These are phyloP conservation scores for Trifolium subterraneum DNA, from an alignment of 306 rosid genomes.

Conservation along the genomic window DNA sequence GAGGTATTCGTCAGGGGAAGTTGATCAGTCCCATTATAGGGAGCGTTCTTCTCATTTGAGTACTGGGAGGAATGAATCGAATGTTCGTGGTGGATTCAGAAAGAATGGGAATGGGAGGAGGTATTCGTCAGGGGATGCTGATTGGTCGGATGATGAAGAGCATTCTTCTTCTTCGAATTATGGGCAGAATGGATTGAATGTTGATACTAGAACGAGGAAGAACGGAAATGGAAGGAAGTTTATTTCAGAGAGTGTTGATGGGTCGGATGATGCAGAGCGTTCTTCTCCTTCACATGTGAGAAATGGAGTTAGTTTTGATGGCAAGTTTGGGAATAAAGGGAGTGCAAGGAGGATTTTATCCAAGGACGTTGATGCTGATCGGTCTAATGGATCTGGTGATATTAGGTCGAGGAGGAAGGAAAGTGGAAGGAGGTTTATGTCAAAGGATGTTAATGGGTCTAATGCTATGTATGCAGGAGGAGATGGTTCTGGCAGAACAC, in stretches of 20 bases:
- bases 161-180: conserved; percentile 31
- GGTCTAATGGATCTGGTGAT: conserved; percentile 50
- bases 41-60: conserved; percentile 35
- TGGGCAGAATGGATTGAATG: conserved; percentile 39
- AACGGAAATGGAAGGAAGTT: conserved; percentile 31
- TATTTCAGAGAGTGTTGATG: conserved; percentile 20
- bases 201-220: conserved; percentile 41
- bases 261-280: conserved; percentile 36
- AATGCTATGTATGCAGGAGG: conserved; percentile 43
- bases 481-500: conserved; percentile 52
- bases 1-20: conserved; percentile 37
- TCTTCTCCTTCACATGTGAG: conserved; percentile 35
- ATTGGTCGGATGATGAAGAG: conserved; percentile 22
- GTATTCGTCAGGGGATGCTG: conserved; percentile 24
- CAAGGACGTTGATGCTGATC: conserved; percentile 29
- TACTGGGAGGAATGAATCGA: conserved; percentile 29
- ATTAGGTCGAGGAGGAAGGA: conserved; percentile 45
- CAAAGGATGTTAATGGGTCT: conserved; percentile 47
- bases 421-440: conserved; percentile 44
- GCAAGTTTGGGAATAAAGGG: conserved; percentile 46
- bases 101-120: conserved; percentile 46
- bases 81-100: conserved; percentile 40
- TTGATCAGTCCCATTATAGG: conserved; percentile 23
- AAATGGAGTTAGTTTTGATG: conserved; percentile 42
- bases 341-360: conserved; percentile 45